Conservation (phyloP, 306 rosid species). For the Rosa rugosa region DNA sequence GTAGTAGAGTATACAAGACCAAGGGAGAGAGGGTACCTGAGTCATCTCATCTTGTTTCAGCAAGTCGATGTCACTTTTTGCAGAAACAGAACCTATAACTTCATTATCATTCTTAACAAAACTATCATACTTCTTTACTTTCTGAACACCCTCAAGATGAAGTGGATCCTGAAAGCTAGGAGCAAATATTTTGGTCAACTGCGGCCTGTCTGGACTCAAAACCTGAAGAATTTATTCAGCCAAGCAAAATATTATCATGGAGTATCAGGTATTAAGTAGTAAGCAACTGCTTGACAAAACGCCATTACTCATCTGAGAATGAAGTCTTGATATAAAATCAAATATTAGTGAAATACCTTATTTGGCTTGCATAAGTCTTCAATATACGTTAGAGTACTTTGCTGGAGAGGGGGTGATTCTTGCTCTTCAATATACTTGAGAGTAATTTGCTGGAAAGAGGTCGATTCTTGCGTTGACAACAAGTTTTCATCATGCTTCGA, state of each 20-base stretch:
- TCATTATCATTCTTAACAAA: slow-evolving; percentile 32
- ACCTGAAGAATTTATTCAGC: slow-evolving; percentile 37
- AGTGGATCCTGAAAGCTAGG: slow-evolving; percentile 30
- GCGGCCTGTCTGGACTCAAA: slow-evolving; percentile 33
- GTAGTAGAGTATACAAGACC: slow-evolving; percentile 1
- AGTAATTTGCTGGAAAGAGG: slow-evolving; percentile 35
- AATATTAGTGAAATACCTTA: slow-evolving; percentile 41
- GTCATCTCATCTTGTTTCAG: slow-evolving; percentile 59
- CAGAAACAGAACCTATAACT: slow-evolving; percentile 33
- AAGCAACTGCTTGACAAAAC: not conserved
- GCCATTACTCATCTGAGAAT: not conserved
- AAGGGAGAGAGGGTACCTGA: slow-evolving; percentile 48
- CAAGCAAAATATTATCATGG: not conserved
- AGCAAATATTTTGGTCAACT: slow-evolving; percentile 31
- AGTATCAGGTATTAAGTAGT: not conserved
- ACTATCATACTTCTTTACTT: slow-evolving; percentile 25
- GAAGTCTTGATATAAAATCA: not conserved
- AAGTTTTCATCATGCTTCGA: slow-evolving; percentile 37
- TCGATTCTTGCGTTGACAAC: slow-evolving; percentile 19
- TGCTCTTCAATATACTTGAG: slow-evolving; percentile 31
- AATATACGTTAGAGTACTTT: slow-evolving; percentile 33
- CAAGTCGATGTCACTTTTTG: slow-evolving; percentile 36
- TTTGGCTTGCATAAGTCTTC: slow-evolving; percentile 34
- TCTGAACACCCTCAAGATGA: slow-evolving; percentile 35
- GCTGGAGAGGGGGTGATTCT: slow-evolving; percentile 35